Evolutionary conservation across 768 basidiomycete species (phyloP), one percentile per base, ranked within the genome.

Genomic region (Tephrocybe rancida): DNA sequence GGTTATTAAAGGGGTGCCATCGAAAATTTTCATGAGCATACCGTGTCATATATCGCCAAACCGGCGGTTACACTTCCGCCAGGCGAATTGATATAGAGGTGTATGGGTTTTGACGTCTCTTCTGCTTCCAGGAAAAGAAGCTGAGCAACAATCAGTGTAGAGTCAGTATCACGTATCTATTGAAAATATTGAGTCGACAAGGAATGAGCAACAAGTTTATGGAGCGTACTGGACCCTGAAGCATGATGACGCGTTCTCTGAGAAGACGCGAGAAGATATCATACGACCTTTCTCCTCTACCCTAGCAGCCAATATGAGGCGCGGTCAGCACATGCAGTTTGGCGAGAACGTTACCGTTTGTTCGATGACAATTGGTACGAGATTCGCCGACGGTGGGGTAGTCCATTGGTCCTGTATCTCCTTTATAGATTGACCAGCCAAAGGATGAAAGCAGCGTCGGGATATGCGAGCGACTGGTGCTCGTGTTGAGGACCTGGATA

Each of bases 31-130:
- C 46, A 38, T 27, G 52, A 32, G 59, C 85, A 62, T 73, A 96
- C 94, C 64, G 96, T 98, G 66, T 98, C 96, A 73, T 98, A 98
- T 44, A 98, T 96, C 16, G 95, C 96, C 54, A 98, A 75, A 8
- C 96, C 96, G 44, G 95, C 93, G 0, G 95, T 96, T 34, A 98
- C 96, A 64, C 90, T 91, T 26, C 96, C 96, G 2, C 96, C 96
- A 0, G 96, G 96, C 6, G 92, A 95, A 71, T 98, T 98, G 61
- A 98, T 96, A 70, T 98, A 98, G 10, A 98, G 73, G 63, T 96
- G 95, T 50, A 98, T 97, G 3, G 96, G 96, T 67, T 93, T 92
- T 8, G 87, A 85, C 0, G 94, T 85, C 59, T 98, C 95, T 69
- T 96, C 95, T 1, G 96, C 95, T 76, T 98, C 96, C 54, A 98